Evolutionary conservation across 176 grass and related monocot genomes (phyloP).

Genomic region (Hsuehochloa calcarea): DNA sequence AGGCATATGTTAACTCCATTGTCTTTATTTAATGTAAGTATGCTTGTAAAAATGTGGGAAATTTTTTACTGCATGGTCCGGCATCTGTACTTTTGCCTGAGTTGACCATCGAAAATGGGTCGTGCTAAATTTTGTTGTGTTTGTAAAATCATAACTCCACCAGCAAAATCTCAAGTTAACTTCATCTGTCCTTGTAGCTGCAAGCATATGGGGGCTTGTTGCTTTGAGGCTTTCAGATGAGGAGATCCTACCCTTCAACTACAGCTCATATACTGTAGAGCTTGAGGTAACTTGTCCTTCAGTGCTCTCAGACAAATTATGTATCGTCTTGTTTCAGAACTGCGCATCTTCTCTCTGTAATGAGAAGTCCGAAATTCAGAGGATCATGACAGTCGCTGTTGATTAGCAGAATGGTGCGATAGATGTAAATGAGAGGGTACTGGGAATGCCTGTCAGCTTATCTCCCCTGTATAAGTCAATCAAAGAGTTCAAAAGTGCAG

Average conservation of each 20-base stretch:
- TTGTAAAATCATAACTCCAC: background rate
- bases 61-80: background rate
- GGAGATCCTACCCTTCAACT: conserved; percentile 89
- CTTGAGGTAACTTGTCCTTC: conserved; percentile 58
- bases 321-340: conserved; percentile 9
- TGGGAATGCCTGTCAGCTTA: conserved; percentile 55
- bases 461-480: conserved; percentile 76
- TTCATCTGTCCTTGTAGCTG: conserved; percentile 34
- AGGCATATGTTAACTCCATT: background rate
- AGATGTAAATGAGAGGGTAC: conserved; percentile 32
- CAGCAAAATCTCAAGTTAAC: background rate
- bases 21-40: background rate
- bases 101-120: background rate
- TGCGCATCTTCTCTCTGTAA: background rate
- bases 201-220: conserved; percentile 87
- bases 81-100: background rate
- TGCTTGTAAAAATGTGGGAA: background rate
- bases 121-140: background rate
- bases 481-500: conserved; percentile 59
- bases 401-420: conserved; percentile 44
- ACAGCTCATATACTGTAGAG: conserved; percentile 57
- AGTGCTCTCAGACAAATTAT: background rate
- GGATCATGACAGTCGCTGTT: conserved; percentile 7
- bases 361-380: conserved; percentile 14
- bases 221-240: conserved; percentile 82